A percentile compares a stretch with the other conserved stretches of the same genome.
These are phyloP conservation scores for Sedum album DNA, from an alignment of 164 flowering plant species.

Conservation along the genomic window DNA sequence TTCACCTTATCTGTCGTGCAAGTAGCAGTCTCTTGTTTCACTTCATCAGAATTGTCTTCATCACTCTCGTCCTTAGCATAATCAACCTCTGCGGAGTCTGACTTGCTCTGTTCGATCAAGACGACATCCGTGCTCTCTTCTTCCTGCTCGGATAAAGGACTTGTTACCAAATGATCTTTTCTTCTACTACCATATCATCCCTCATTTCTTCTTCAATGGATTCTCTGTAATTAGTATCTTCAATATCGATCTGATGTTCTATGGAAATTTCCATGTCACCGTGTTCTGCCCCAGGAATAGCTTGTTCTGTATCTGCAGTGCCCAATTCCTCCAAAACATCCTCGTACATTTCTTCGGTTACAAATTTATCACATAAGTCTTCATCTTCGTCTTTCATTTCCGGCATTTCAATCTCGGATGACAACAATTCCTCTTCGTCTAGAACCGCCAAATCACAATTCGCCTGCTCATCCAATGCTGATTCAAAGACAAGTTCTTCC, in stretches of 20 bases:
- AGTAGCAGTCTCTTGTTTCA: slow-evolving; percentile 3
- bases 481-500: not conserved
- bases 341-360: not conserved
- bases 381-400: not conserved
- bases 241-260: not conserved
- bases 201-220: not conserved
- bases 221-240: not conserved
- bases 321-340: not conserved
- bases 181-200: not conserved
- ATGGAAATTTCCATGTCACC: not conserved
- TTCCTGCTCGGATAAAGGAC: slow-evolving; percentile 1
- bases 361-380: not conserved
- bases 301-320: not conserved
- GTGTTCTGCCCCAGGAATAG: not conserved
- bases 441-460: not conserved
- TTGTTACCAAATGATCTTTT: not conserved
- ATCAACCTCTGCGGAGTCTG: slow-evolving; percentile 16
- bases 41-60: not conserved
- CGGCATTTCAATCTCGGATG: not conserved
- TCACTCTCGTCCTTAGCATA: not conserved
- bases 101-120: not conserved
- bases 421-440: slow-evolving; percentile 7
- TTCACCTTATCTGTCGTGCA: not conserved
- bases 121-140: not conserved
- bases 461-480: not conserved